A percentile compares a stretch with the other conserved stretches of the same genome.
Evolutionary conservation across 2,329 filamentous ascomycete species (phyloP).

Genomic region (Aspergillus ochraceus): DNA sequence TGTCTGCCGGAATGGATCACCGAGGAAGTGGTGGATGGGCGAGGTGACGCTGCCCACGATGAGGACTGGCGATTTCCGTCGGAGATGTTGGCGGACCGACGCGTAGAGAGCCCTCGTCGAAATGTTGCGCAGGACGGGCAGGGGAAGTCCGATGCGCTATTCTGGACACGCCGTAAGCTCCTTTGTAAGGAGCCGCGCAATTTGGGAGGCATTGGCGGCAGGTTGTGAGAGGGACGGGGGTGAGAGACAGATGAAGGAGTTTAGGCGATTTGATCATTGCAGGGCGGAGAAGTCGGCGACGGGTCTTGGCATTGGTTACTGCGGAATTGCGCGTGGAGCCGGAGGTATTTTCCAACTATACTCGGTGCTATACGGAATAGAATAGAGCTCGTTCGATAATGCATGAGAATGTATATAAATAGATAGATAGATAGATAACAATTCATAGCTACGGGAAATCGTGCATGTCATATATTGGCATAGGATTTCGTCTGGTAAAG

Average conservation of each 20-base stretch:
- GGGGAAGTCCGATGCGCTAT: constrained; percentile 30
- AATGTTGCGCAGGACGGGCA: constrained; percentile 44
- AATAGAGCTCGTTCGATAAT: no score
- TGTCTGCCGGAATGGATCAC: constrained; percentile 55
- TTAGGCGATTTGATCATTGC: constrained; percentile 1
- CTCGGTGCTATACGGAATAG: neutral
- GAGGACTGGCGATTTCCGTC: constrained; percentile 9
- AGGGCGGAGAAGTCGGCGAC: constrained; percentile 6
- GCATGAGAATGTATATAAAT: no score
- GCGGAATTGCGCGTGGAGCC: constrained; percentile 1
- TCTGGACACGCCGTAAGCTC: constrained; percentile 33
- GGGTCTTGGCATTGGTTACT: constrained; percentile 15
- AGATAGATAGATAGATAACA: no score
- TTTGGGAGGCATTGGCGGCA: constrained; percentile 40
- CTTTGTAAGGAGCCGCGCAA: constrained; percentile 36
- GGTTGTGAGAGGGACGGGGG: constrained; percentile 9
- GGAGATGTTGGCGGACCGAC: constrained; percentile 17
- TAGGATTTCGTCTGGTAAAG: neutral
- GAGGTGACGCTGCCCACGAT: constrained; percentile 10
- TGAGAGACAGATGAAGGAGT: constrained; percentile 10
- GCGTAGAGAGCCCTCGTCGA: constrained; percentile 33
- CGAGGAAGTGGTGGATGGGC: constrained; percentile 51
- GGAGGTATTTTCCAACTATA: neutral
- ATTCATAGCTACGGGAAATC: neutral
- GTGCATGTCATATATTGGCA: neutral